These are phyloP conservation scores for Saturnispora dispora DNA, from an alignment of 805 yeast genomes.

Conservation along the genomic window DNA sequence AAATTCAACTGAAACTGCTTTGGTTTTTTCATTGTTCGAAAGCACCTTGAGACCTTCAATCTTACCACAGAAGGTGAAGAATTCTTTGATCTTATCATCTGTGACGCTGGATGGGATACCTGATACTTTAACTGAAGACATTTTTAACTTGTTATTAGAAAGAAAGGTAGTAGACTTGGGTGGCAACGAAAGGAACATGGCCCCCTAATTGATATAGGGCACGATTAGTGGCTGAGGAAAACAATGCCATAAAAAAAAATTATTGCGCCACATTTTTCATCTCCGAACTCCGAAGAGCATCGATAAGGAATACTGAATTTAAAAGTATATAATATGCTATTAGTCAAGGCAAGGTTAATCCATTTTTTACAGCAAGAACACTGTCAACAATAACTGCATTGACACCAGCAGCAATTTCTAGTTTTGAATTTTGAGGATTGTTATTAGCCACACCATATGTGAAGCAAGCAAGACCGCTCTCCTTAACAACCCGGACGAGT, in stretches of 20 bases:
- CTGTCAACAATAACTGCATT: conserved; percentile 98
- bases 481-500: conserved; percentile 82
- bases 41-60: conserved; percentile 29
- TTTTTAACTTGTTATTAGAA: conserved; percentile 6
- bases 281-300: conserved; percentile 2
- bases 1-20: conserved; percentile 43
- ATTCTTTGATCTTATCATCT: conserved; percentile 46
- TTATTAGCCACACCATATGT: conserved; percentile 84
- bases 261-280: not conserved
- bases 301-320: not conserved
- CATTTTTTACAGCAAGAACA: conserved; percentile 87
- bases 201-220: not conserved
- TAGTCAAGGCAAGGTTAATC: conserved; percentile 32
- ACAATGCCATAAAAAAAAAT: no score
- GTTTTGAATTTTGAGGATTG: conserved; percentile 69
- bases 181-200: not conserved
- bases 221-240: not conserved
- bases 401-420: conserved; percentile 89
- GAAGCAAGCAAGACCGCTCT: conserved; percentile 85
- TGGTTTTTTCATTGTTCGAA: conserved; percentile 26
- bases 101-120: conserved; percentile 44
- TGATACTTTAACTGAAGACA: conserved; percentile 42
- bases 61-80: conserved; percentile 70
- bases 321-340: not conserved
- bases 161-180: not conserved